Evolutionary conservation across 805 yeast species (phyloP).

Genomic region (Kuraishia cidri): DNA sequence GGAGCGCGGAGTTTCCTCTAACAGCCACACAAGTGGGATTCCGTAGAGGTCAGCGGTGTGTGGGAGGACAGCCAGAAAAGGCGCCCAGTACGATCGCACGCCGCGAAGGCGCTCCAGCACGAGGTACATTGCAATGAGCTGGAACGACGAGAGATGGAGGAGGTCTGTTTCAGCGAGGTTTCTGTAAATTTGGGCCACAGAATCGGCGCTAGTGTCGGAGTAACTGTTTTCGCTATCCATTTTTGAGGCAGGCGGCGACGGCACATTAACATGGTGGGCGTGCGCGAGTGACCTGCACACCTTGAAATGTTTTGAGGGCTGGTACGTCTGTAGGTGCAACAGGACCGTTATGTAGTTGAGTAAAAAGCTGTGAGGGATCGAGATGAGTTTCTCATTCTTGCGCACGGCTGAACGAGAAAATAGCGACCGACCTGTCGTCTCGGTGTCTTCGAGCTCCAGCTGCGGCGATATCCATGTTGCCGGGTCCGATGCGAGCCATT

Average conservation of each 20-base stretch:
- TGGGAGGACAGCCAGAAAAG: slow-evolving; percentile 64
- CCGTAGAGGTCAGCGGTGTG: slow-evolving; percentile 35
- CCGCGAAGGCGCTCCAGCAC: slow-evolving; percentile 32
- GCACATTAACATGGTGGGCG: too few relatives aligned
- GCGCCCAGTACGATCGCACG: slow-evolving; percentile 49
- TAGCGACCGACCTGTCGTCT: slow-evolving; percentile 57
- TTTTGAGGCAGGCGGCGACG: neutral
- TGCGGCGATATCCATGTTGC: slow-evolving; percentile 25
- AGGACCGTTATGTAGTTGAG: slow-evolving; percentile 49
- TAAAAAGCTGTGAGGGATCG: slow-evolving; percentile 49
- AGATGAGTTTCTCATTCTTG: slow-evolving; percentile 34
- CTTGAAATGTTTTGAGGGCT: too few relatives aligned
- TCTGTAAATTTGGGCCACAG: slow-evolving; percentile 8
- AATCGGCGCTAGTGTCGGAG: too few relatives aligned
- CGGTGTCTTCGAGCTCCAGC: slow-evolving; percentile 29
- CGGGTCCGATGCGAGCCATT: slow-evolving; percentile 1
- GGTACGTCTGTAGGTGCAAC: slow-evolving; percentile 26
- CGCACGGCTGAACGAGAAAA: slow-evolving; percentile 28
- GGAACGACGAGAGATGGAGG: slow-evolving; percentile 44
- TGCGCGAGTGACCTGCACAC: too few relatives aligned
- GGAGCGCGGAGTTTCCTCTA: neutral
- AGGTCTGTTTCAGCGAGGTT: slow-evolving; percentile 20
- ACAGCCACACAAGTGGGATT: slow-evolving; percentile 60
- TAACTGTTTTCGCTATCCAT: slow-evolving; percentile 1
- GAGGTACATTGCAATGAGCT: slow-evolving; percentile 42